Conservation (phyloP, 148 eudicot genomes). For the Chenopodium quinoa region DNA sequence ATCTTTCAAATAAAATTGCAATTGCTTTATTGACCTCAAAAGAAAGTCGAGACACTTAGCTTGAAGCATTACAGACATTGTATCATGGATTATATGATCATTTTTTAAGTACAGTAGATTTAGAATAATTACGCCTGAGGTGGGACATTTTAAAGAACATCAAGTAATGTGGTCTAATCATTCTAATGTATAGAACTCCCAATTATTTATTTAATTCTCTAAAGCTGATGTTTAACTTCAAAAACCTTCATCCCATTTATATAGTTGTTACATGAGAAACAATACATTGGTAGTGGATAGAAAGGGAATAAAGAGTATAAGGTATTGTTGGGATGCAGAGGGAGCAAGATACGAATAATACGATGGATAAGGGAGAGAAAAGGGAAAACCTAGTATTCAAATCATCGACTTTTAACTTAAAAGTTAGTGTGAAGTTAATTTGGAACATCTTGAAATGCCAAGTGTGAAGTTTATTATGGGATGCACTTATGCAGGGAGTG, state of each 20-base stretch:
- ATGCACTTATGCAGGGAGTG: background rate
- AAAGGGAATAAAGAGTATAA: background rate
- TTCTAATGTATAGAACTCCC: background rate
- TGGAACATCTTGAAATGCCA: background rate
- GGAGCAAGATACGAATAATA: background rate
- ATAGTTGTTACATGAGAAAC: background rate
- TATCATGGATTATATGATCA: no score
- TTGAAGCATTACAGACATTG: background rate
- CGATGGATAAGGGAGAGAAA: background rate
- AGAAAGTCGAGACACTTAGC: background rate
- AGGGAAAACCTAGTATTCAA: background rate
- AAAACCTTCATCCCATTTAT: background rate
- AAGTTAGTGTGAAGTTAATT: background rate
- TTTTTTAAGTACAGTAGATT: background rate
- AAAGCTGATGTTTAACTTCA: background rate
- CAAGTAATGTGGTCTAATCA: background rate
- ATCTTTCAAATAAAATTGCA: no score
- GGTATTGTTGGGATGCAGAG: background rate
- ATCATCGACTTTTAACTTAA: background rate
- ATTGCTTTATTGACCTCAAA: no score
- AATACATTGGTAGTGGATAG: background rate
- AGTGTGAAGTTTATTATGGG: background rate
- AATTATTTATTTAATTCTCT: no score
- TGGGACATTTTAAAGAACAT: background rate
- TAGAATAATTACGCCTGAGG: background rate